Evolutionary conservation across 1,284 basidiomycete genomes (phyloP), one percentile per base, ranked within the genome.

Genomic region (Rhizoctonia solani): DNA sequence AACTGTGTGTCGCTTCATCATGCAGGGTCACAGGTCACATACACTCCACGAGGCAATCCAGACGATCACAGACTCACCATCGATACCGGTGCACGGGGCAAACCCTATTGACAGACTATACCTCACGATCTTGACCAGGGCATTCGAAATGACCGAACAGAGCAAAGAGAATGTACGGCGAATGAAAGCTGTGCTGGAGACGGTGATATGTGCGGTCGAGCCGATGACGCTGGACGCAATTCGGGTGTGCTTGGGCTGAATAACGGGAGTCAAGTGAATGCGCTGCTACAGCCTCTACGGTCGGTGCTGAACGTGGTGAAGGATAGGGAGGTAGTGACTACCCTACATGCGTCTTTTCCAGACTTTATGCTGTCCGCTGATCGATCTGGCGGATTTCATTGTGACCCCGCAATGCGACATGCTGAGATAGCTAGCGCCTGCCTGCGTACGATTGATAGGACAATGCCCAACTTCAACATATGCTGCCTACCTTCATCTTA

Each of bases 391-490:
- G 11, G 6, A 14, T 66, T 66, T 29, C 34, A 34, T 29, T 66
- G 63, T 30, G 29, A 54, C 63, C 6, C 23, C 5, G 1, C 13
- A 3, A 9, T 13, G 5, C 29, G 32, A 4, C 27, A 66, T 23
- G 41, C 41, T 0, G 9, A 1, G 9, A 11, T 66, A 25, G 27
- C 52, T 4, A n/a, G 14, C 1, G 5, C 21, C 6, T 66, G 63
- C 27, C 54, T 66, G 11, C 5, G 47, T 1, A 11, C 9, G 11
- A 66, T 54, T 16, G 30, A 49, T 11, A 4, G 0, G 13, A 27
- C 14, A 2, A 16, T 46, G 19, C 63, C 52, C 41, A 39, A 23
- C 13, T 66, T 66, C 63, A 66, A 54, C 41, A 47, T 66, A 9
- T 66, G 63, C 25, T n/a, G n/a, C 2, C 41, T 66, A 1, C 39